A percentile compares a stretch with the other conserved stretches of the same genome.
Evolutionary conservation across 225 moss, liverwort and hornwort genomes (phyloP).

Genomic region (Marchantia polymorpha): DNA sequence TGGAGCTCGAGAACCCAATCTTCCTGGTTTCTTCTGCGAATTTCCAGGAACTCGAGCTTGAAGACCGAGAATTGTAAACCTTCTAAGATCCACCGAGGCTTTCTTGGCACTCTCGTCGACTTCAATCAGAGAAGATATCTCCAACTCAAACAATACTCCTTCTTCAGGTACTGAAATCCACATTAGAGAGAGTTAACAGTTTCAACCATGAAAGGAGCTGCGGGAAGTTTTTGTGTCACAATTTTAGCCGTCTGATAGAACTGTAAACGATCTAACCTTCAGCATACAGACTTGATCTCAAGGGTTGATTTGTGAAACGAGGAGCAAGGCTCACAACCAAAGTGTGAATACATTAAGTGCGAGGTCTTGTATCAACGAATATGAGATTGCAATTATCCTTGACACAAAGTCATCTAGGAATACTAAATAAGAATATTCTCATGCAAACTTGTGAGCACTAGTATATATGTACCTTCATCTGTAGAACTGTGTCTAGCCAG

Average conservation of each 20-base stretch:
- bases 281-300: too few relatives aligned
- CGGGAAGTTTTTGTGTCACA: neutral
- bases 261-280: too few relatives aligned
- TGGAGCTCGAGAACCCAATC: constrained; percentile 52
- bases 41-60: constrained; percentile 63
- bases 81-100: constrained; percentile 52
- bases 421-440: neutral
- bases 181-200: neutral
- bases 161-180: constrained; percentile 59
- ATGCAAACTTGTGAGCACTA: neutral
- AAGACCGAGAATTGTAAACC: constrained; percentile 69
- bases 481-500: constrained; percentile 63
- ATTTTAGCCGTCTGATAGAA: too few relatives aligned
- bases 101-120: constrained; percentile 48
- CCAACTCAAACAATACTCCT: constrained; percentile 86
- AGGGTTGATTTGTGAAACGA: too few relatives aligned
- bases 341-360: too few relatives aligned
- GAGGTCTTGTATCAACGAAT: too few relatives aligned
- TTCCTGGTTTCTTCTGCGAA: constrained; percentile 33
- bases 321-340: too few relatives aligned
- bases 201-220: neutral
- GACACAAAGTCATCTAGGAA: too few relatives aligned
- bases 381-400: too few relatives aligned
- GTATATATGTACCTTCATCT: constrained; percentile 27
- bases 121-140: constrained; percentile 57